A percentile compares a stretch with the other conserved stretches of the same genome.
phyloP scores from a whole-genome alignment of 495 filamentous ascomycete species.

The Hypoxylon subgilvum region DNA sequence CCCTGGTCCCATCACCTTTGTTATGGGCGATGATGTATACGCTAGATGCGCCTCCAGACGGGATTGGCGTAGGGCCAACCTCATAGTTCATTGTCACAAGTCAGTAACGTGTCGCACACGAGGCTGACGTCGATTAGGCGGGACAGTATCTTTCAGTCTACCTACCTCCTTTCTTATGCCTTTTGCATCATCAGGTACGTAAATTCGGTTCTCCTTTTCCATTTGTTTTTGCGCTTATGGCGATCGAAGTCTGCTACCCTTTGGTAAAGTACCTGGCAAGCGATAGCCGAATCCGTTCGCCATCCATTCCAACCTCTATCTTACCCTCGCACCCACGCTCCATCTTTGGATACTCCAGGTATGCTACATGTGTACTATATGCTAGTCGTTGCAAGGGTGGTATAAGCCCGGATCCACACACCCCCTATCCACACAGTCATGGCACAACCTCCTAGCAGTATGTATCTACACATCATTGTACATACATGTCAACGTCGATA shows the following conservation, averaged over 20 bases:
- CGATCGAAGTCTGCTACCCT: neutral
- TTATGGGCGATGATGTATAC: conserved; percentile 1
- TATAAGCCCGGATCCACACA: conserved; percentile 34
- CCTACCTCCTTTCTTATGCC: conserved; percentile 2
- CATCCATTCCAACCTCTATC: neutral
- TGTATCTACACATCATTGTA: conserved; percentile 41
- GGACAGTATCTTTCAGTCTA: conserved; percentile 8
- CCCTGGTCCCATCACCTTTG: conserved; percentile 7
- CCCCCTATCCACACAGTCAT: conserved; percentile 20
- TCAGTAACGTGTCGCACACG: conserved; percentile 25
- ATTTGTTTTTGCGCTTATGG: conserved; percentile 28
- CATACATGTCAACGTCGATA: conserved; percentile 28
- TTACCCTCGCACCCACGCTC: conserved; percentile 7
- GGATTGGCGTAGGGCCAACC: neutral
- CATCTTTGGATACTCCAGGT: conserved; percentile 21
- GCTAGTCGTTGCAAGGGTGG: conserved; percentile 14
- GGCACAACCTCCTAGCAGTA: conserved; percentile 4
- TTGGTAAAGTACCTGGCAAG: conserved; percentile 15
- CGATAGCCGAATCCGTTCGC: conserved; percentile 24
- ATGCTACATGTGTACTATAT: no score
- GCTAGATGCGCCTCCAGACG: conserved; percentile 1
- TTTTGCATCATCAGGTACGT: conserved; percentile 3
- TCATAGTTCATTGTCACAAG: conserved; percentile 14
- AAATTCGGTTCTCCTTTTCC: conserved; percentile 15
- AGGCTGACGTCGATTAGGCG: conserved; percentile 26